phyloP scores from a whole-genome alignment of 2,329 filamentous ascomycete species.

The Pezicula rhizophila region DNA sequence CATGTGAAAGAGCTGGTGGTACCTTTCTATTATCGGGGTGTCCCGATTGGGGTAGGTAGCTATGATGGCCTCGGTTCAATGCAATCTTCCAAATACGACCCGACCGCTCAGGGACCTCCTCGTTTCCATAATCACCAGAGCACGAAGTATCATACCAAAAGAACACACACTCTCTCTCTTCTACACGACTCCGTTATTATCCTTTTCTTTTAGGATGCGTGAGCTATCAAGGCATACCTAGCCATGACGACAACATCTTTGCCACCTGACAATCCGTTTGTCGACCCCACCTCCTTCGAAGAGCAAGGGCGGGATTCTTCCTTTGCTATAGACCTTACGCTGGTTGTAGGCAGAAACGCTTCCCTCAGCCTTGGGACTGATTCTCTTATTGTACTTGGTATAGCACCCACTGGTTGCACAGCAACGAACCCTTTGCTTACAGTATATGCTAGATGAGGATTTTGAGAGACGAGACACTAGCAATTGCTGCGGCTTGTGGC shows the following conservation, averaged over 20 bases:
- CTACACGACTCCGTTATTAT: no score
- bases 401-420: slow-evolving; percentile 2
- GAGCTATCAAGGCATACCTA: slow-evolving; percentile 5
- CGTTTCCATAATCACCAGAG: no score
- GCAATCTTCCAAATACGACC: no score
- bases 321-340: slow-evolving; percentile 36
- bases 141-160: no score
- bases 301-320: slow-evolving; percentile 26
- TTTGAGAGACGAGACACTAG: slow-evolving; percentile 40
- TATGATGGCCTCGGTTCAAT: no score
- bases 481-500: slow-evolving; percentile 51
- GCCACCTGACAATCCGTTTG: slow-evolving; percentile 29
- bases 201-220: slow-evolving; percentile 17
- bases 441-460: slow-evolving; percentile 40
- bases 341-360: slow-evolving; percentile 50
- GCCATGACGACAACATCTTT: slow-evolving; percentile 18
- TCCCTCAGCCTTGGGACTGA: slow-evolving; percentile 56
- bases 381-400: slow-evolving; percentile 53
- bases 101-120: no score
- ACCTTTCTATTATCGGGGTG: background rate
- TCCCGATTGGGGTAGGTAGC: no score
- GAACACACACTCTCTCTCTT: no score
- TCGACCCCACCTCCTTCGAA: slow-evolving; percentile 27
- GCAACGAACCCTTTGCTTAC: slow-evolving; percentile 4
- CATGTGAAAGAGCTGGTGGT: background rate